These are phyloP conservation scores for Eucalyptus curtisii DNA, from an alignment of 345 rosid genomes.

Conservation along the genomic window DNA sequence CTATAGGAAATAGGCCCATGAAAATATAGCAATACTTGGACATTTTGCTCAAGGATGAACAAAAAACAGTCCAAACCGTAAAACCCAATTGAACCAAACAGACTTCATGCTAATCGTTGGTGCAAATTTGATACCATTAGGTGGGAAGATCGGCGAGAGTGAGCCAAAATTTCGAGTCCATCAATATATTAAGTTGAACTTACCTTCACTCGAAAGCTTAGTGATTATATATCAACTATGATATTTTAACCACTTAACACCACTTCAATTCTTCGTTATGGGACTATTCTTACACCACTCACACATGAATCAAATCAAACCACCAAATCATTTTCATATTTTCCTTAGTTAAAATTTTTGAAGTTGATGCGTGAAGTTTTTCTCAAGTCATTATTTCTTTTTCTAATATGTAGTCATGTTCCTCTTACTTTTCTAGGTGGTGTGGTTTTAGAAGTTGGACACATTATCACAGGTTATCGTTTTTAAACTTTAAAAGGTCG, in stretches of 20 bases:
- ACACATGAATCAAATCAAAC: not conserved
- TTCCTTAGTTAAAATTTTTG: not conserved
- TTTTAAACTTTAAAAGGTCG: not conserved
- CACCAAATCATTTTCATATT: not conserved
- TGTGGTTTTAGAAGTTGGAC: not conserved
- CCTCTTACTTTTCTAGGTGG: not conserved
- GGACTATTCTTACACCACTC: not conserved
- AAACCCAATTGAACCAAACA: not conserved
- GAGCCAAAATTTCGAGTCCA: not conserved
- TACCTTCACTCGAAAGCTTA: accelerated
- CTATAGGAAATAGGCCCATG: not conserved
- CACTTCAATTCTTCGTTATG: not conserved
- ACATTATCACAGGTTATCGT: not conserved
- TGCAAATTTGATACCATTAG: not conserved
- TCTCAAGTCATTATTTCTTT: not conserved
- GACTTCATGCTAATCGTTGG: too few species aligned
- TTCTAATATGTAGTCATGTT: not conserved
- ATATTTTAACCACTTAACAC: not conserved
- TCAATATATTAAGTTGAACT: not conserved
- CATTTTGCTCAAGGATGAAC: not conserved
- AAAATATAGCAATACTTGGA: not conserved
- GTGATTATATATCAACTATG: not conserved
- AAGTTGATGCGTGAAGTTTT: not conserved
- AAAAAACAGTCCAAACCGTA: not conserved
- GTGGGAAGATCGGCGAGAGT: accelerated